Base-by-base conservation (phyloP, 345 rosid species). In the Pistacia integerrima region DNA sequence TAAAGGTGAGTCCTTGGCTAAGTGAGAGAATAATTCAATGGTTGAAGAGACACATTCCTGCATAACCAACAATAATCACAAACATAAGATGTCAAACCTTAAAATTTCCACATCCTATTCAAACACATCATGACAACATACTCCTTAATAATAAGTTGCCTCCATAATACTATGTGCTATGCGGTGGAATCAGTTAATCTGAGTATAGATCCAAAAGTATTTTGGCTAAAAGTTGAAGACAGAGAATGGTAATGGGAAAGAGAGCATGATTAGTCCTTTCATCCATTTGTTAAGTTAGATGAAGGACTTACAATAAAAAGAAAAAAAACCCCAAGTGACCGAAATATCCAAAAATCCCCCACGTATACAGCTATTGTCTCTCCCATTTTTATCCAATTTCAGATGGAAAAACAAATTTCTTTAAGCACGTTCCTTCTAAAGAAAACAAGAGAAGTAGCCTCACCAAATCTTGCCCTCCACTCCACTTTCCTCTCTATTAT, bases 21-120 rank as follows among this genome's bases (percentile, higher is more conserved):
- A 84, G 71, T 87, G 88, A 83, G 90, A 82, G 79, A 88, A 88
- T 77, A 97, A 87, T 70, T 86, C 85, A 77, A 92, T 57, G 0
- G 99, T 95, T 79, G 76, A 84, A 22, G 85, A 75, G 64, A 93
- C 77, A 51, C 98, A 96, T 76, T 93, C 97, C 99, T 95, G 89
- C 64, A 60, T 22, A 67, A 80, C 66, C 62, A 85, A 64, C 69
- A 77, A 73, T 44, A 48, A 77, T 22, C 73, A 70, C 35, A 74
- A 6, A 25, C 11, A 61, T 20, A 64, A 59, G 13, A 18, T 18
- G 20, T 72, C 41, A 69, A 54, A 49, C 69, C 59, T 49, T 54
- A 69, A 41, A 69, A 68, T 36, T 33, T n/a, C 60, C 36, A 52
- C 54, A 56, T 52, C 33, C 28, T 44, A 52, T 30, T 5, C 9